Evolutionary conservation across 2,329 filamentous ascomycete genomes (phyloP).

Genomic region (Pseudogymnoascus sp.): DNA sequence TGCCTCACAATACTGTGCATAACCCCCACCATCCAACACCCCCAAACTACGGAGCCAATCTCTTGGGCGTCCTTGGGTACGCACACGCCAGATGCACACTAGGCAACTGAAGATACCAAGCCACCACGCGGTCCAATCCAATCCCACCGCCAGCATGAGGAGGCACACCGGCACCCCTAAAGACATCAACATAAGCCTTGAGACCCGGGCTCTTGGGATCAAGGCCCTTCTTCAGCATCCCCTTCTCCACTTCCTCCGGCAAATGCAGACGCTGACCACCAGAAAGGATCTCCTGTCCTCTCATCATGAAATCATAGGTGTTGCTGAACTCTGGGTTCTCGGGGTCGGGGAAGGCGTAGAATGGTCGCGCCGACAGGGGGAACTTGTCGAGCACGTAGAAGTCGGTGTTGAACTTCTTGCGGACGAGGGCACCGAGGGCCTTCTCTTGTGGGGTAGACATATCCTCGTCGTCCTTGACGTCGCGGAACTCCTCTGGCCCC

Average conservation of each 20-base stretch:
- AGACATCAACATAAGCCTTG: constrained; percentile 83
- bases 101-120: constrained; percentile 45
- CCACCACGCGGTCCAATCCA: constrained; percentile 71
- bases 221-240: constrained; percentile 72
- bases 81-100: constrained; percentile 52
- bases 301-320: constrained; percentile 77
- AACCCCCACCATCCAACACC: background rate
- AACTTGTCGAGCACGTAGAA: constrained; percentile 98
- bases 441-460: constrained; percentile 78
- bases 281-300: constrained; percentile 86
- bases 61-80: constrained; percentile 55
- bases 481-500: constrained; percentile 57
- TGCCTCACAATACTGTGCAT: background rate
- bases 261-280: constrained; percentile 89
- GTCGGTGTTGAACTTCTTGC: constrained; percentile 85
- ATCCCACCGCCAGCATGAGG: constrained; percentile 87
- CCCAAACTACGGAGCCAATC: constrained; percentile 40
- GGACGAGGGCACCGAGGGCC: constrained; percentile 78
- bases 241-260: constrained; percentile 65
- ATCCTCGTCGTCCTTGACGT: constrained; percentile 71
- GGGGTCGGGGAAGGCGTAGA: constrained; percentile 80
- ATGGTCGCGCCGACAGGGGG: constrained; percentile 78
- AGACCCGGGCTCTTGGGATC: constrained; percentile 69
- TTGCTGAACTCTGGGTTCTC: constrained; percentile 59
- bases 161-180: constrained; percentile 74